Evolutionary conservation across 345 rosid genomes (phyloP), one percentile per base, ranked within the genome.

Genomic region (Sonneratia caseolaris): DNA sequence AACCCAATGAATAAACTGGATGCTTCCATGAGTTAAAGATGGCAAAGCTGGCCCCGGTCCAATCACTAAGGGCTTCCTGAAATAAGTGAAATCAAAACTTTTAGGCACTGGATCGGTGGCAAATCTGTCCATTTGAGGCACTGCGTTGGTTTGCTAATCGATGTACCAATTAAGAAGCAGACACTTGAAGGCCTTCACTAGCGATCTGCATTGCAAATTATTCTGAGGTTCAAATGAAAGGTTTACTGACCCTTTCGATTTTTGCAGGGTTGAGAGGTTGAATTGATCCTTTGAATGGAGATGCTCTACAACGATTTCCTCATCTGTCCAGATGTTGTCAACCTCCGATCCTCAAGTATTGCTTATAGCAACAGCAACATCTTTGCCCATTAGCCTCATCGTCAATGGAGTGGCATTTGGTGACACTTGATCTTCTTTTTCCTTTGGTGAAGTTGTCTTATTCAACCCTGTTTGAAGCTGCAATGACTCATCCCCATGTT

Each of bases 351-450:
- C 79, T 74, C 62, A 74, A 35, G 51, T 68, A 69, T 76, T 80
- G 71, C 81, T 78, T 77, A 75, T 79, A 36, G 79, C 77, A 68
- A 89, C 74, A 27, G 88, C 75, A 71, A 86, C 89, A 85, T 89
- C 87, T 74, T 88, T 86, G 53, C 93, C 91, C 91, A 89, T 86
- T 73, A 89, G 75, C 73, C 91, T 78, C 91, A 89, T 81, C 55
- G 86, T 89, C 75, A 83, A 72, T 68, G 77, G 84, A n/a, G 78
- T 70, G 21, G 68, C 68, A 66, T 76, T 72, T 68, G 76, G 80
- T 14, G 68, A 66, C 76, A 77, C 71, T 43, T 66, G 71, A 71
- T 73, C 86, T 68, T 71, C 51, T 61, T 73, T 72, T 71, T 76
- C 75, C 47, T 70, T 56, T 6, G 61, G 69, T 59, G 45, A 68